A percentile compares a stretch with the other conserved stretches of the same genome.
Conservation (phyloP, 108 stramenopile genomes). For the Fragilaria radians region DNA sequence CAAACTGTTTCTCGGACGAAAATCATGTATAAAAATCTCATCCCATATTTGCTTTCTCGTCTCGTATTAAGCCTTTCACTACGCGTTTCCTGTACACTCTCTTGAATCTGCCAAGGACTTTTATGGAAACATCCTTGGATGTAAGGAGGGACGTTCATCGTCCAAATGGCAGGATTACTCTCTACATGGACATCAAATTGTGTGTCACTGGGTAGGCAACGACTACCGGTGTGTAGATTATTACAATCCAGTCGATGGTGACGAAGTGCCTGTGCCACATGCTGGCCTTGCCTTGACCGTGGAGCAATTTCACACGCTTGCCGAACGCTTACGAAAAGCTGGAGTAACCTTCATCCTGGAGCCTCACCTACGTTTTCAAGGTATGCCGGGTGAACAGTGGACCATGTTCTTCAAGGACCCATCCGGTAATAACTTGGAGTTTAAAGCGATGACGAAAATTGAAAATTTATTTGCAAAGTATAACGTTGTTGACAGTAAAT, state of each 20-base stretch:
- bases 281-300: constrained; percentile 89
- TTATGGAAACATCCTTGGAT: constrained; percentile 85
- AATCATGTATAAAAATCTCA: no score
- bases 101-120: constrained; percentile 85
- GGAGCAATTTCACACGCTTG: constrained; percentile 80
- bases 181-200: constrained; percentile 94
- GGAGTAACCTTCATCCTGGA: constrained; percentile 88
- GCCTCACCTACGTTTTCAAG: constrained; percentile 91
- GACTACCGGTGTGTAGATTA: constrained; percentile 92
- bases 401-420: constrained; percentile 85
- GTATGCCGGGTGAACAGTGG: constrained; percentile 92
- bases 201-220: constrained; percentile 88
- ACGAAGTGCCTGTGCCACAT: constrained; percentile 98
- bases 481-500: constrained; percentile 56
- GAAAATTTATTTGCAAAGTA: constrained; percentile 97
- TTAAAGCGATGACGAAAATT: constrained; percentile 95
- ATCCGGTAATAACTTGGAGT: constrained; percentile 94
- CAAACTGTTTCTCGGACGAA: background rate
- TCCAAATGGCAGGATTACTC: constrained; percentile 96
- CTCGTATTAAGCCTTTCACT: constrained; percentile 64
- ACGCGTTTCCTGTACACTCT: constrained; percentile 95
- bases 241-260: constrained; percentile 98
- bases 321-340: constrained; percentile 57
- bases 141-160: constrained; percentile 82
- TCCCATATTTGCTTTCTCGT: background rate